Evolutionary conservation across 495 filamentous ascomycete genomes (phyloP).

Genomic region (Podospora sp.): DNA sequence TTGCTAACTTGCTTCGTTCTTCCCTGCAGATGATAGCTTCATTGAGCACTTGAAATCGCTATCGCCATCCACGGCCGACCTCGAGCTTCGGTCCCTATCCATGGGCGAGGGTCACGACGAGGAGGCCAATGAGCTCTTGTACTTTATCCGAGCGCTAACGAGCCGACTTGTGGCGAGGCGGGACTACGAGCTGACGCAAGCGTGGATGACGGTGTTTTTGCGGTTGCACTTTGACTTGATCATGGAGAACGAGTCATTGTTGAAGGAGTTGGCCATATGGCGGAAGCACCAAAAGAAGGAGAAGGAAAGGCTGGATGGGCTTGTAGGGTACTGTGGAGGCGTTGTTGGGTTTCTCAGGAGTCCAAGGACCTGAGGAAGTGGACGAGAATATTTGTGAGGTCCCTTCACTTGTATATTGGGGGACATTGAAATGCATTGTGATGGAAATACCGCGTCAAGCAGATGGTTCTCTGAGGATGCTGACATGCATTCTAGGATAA

Average conservation of each 20-base stretch:
- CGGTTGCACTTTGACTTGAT: conserved; percentile 65
- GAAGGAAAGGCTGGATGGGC: conserved; percentile 65
- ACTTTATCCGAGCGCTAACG: conserved; percentile 78
- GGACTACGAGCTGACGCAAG: conserved; percentile 92
- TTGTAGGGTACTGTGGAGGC: conserved; percentile 85
- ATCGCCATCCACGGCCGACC: conserved; percentile 76
- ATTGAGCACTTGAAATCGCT: conserved; percentile 77
- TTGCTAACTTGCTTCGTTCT: conserved; percentile 25
- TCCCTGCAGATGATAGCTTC: conserved; percentile 54
- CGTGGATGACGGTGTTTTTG: conserved; percentile 94
- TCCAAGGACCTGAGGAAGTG: conserved; percentile 43
- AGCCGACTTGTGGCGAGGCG: conserved; percentile 61
- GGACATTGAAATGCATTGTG: not conserved
- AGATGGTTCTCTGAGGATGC: not conserved
- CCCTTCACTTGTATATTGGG: not conserved
- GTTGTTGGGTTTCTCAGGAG: conserved; percentile 87
- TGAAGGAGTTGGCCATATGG: conserved; percentile 64
- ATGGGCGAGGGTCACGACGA: conserved; percentile 42
- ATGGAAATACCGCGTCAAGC: not conserved
- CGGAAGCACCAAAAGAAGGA: conserved; percentile 67
- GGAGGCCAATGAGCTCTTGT: conserved; percentile 51
- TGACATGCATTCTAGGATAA: not conserved
- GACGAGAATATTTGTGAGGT: not conserved
- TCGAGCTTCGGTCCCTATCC: conserved; percentile 82
- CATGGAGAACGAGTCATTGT: conserved; percentile 44